phyloP scores from a whole-genome alignment of 1,139 yeast species.

The Petasospora fabianii region DNA sequence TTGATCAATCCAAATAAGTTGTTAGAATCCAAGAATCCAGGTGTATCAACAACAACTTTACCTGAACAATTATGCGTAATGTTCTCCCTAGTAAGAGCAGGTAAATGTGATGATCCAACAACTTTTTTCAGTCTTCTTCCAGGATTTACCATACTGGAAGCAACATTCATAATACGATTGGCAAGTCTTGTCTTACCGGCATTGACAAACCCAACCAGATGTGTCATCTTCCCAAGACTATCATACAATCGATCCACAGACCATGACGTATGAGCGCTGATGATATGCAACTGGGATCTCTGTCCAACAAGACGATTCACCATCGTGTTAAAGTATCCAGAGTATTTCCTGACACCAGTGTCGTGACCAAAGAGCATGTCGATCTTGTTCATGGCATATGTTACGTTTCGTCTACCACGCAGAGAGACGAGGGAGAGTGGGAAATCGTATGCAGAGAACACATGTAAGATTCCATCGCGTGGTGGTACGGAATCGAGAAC shows the following conservation, averaged over 20 bases:
- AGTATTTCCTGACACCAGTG: constrained; percentile 35
- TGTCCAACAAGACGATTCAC: constrained; percentile 22
- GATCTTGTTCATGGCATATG: constrained; percentile 54
- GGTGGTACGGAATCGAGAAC: constrained; percentile 45
- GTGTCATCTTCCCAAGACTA: constrained; percentile 39
- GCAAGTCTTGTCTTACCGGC: constrained; percentile 73
- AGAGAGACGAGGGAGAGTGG: constrained; percentile 50
- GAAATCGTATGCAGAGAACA: constrained; percentile 64
- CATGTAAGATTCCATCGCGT: constrained; percentile 51
- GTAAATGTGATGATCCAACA: constrained; percentile 39
- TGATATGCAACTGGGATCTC: constrained; percentile 8
- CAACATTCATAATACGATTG: constrained; percentile 40
- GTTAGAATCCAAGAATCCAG: constrained; percentile 45
- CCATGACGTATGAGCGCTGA: constrained; percentile 27
- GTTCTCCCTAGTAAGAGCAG: constrained; percentile 53
- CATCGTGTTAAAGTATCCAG: constrained; percentile 44
- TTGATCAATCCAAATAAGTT: constrained; percentile 35
- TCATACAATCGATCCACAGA: constrained; percentile 13
- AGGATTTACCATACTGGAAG: constrained; percentile 20
- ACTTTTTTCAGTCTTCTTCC: constrained; percentile 12
- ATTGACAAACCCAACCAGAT: constrained; percentile 69
- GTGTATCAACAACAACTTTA: constrained; percentile 46
- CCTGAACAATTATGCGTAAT: constrained; percentile 35
- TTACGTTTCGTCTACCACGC: constrained; percentile 34
- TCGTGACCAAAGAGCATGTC: constrained; percentile 47